Conservation (phyloP, 768 basidiomycete species). For the Leccinum imitatum region DNA sequence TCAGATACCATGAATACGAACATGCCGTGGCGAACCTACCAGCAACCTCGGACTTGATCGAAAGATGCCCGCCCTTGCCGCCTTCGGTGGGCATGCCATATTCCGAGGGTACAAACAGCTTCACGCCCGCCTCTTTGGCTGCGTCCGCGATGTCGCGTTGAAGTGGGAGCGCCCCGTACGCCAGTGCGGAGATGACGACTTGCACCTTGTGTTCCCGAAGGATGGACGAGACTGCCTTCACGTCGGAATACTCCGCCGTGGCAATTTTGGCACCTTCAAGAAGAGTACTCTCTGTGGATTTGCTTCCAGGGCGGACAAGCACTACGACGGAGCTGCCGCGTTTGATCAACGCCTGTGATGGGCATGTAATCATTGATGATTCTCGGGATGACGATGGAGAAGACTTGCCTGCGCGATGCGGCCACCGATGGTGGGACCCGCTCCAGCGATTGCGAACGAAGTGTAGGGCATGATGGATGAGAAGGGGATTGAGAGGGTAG, state of each 20-base stretch:
- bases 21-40: slow-evolving; percentile 14
- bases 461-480: slow-evolving; percentile 27
- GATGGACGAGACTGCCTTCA: slow-evolving; percentile 24
- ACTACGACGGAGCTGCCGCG: slow-evolving; percentile 27
- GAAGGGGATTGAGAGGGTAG: background rate
- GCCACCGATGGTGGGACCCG: slow-evolving; percentile 36
- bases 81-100: slow-evolving; percentile 38
- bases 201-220: slow-evolving; percentile 34
- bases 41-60: slow-evolving; percentile 30
- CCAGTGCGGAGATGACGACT: slow-evolving; percentile 36
- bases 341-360: slow-evolving; percentile 21
- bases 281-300: slow-evolving; percentile 11
- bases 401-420: slow-evolving; percentile 31
- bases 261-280: slow-evolving; percentile 29
- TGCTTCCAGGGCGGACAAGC: slow-evolving; percentile 25
- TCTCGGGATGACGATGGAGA: background rate
- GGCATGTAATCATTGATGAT: background rate
- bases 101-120: slow-evolving; percentile 41
- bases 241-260: slow-evolving; percentile 30
- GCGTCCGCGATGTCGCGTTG: slow-evolving; percentile 35
- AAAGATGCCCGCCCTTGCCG: slow-evolving; percentile 25
- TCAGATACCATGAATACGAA: background rate
- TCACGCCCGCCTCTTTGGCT: slow-evolving; percentile 37
- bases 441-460: slow-evolving; percentile 38
- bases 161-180: slow-evolving; percentile 24